Evolutionary conservation across 805 yeast genomes (phyloP).

Genomic region (Yarrowia osloensis): DNA sequence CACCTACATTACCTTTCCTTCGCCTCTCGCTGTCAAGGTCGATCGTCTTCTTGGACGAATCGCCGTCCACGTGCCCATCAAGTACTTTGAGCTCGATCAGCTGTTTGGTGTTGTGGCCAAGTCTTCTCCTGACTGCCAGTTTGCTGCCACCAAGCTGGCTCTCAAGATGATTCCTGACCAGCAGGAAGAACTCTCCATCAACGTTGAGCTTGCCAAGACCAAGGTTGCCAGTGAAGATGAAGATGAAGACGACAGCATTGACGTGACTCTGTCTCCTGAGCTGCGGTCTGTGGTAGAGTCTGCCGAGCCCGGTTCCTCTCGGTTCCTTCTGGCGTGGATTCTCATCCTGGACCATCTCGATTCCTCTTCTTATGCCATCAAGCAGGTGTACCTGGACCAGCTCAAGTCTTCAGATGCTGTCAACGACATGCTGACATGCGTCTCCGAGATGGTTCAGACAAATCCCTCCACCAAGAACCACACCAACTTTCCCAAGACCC

Average conservation of each 20-base stretch:
- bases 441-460: slow-evolving; percentile 15
- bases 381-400: slow-evolving; percentile 28
- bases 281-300: slow-evolving; percentile 24
- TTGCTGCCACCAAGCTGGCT: slow-evolving; percentile 35
- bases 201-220: slow-evolving; percentile 48
- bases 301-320: slow-evolving; percentile 17
- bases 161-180: slow-evolving; percentile 32
- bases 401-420: slow-evolving; percentile 6
- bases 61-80: slow-evolving; percentile 6
- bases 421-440: slow-evolving; percentile 15
- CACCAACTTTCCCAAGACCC: slow-evolving; percentile 46
- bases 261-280: slow-evolving; percentile 16
- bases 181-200: slow-evolving; percentile 39
- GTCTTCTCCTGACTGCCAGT: slow-evolving; percentile 30
- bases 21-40: slow-evolving; percentile 23
- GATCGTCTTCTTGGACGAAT: slow-evolving; percentile 24
- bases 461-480: slow-evolving; percentile 40
- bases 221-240: slow-evolving; percentile 36
- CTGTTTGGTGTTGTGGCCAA: slow-evolving; percentile 13
- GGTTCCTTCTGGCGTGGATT: slow-evolving; percentile 23
- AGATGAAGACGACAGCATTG: slow-evolving; percentile 39
- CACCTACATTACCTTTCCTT: slow-evolving; percentile 12
- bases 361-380: slow-evolving; percentile 20
- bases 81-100: slow-evolving; percentile 10
- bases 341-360: slow-evolving; percentile 24